These are phyloP conservation scores for Hemisphaericaspora subhashii DNA, from an alignment of 1,139 yeast genomes.

Conservation along the genomic window DNA sequence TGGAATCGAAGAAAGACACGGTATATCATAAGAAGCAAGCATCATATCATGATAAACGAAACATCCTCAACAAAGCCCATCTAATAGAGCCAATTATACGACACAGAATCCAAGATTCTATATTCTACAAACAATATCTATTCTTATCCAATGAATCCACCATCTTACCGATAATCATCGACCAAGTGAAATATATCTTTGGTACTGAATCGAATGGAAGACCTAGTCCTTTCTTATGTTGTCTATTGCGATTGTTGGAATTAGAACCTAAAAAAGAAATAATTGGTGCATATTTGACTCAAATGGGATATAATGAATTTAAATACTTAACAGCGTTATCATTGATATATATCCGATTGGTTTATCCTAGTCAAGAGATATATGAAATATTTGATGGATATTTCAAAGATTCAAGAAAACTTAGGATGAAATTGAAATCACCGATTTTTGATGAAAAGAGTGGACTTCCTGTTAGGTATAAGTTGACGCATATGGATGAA, in stretches of 20 bases:
- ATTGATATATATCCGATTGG: conserved; percentile 57
- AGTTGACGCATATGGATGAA: conserved; percentile 55
- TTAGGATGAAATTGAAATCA: conserved; percentile 25
- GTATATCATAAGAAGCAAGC: conserved; percentile 18
- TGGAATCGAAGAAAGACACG: neutral
- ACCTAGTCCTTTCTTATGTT: conserved; percentile 66
- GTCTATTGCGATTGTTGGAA: conserved; percentile 62
- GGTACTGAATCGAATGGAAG: conserved; percentile 49
- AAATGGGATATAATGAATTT: conserved; percentile 47
- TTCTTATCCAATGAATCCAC: conserved; percentile 57
- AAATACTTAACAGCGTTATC: conserved; percentile 67
- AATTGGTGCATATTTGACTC: conserved; percentile 49
- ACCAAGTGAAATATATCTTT: conserved; percentile 45
- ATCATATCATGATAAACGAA: conserved; percentile 26
- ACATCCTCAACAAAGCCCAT: conserved; percentile 46
- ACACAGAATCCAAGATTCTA: conserved; percentile 65
- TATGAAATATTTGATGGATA: conserved; percentile 53
- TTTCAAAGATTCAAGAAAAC: conserved; percentile 55
- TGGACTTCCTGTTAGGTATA: conserved; percentile 28
- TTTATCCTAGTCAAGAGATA: conserved; percentile 43
- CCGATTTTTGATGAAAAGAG: conserved; percentile 27
- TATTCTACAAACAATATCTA: conserved; percentile 68
- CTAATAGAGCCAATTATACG: conserved; percentile 67
- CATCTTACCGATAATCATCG: conserved; percentile 36
- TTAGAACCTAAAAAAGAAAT: conserved; percentile 59